Evolutionary conservation across 2,329 filamentous ascomycete species (phyloP), one percentile per base, ranked within the genome.

Genomic region (Tolypocladium amazonense): DNA sequence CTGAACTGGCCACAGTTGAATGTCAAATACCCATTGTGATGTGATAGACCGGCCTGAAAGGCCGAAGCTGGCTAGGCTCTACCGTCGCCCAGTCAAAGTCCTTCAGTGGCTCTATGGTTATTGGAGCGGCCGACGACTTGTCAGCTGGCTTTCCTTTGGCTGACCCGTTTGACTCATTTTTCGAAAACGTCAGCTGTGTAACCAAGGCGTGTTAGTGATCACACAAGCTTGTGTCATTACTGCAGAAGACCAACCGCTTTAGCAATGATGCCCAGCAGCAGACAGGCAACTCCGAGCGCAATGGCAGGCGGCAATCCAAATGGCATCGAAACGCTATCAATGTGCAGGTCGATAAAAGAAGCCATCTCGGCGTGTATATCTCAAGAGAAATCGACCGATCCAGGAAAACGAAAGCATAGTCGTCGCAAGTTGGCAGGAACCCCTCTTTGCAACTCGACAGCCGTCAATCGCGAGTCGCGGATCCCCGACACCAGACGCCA

Each of bases 41-140:
- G 63, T 82, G 71, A 63, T 81, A 83, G 3, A 74, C 74, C 0
- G 78, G 75, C 67, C 81, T 82, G 66, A 81, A 82, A 0, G 79
- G 79, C 2, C 80, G 72, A 41, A 78, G 72, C 43, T 73, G 71
- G 3, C 66, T 62, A 0, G 79, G 77, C 11, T 72, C 67, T 1
- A 69, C 70, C 1, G 65, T 61, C 43, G 71, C 66, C 75, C 78
- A 80, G 62, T 79, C 69, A 59, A 79, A 76, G 5, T 68, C 64
- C 4, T 60, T 9, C 2, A 70, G 60, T 14, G 69, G 67, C 45
- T 69, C 62, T 23, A 71, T 67, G 25, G 12, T 35, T 11, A 41
- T 1, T 8, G 4, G 30, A 33, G 4, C 18, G 9, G 27, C 30
- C 9, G 20, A 8, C 9, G 45, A 25, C 43, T 43, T 52, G 11